phyloP scores from a whole-genome alignment of 306 rosid genomes.

The Quercus cerris region DNA sequence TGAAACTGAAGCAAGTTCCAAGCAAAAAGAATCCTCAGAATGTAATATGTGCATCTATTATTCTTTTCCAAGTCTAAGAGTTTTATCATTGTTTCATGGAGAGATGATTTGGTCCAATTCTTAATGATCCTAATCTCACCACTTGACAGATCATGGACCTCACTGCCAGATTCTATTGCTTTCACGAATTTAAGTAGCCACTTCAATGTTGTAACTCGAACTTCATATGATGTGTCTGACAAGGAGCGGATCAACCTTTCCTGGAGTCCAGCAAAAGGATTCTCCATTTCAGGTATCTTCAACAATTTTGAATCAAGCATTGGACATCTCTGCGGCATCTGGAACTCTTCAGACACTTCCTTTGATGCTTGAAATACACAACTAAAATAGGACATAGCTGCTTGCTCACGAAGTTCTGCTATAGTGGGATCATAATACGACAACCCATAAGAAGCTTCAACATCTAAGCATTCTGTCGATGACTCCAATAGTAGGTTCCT shows the following conservation, averaged over 20 bases:
- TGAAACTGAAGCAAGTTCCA: conserved; percentile 80
- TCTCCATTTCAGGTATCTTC: conserved; percentile 40
- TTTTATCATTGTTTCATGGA: conserved; percentile 59
- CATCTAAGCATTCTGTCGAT: conserved; percentile 71
- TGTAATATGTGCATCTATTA: conserved; percentile 65
- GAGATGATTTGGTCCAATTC: conserved; percentile 59
- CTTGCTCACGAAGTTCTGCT: conserved; percentile 80
- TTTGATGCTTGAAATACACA: conserved; percentile 70
- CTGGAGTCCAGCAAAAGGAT: conserved; percentile 48
- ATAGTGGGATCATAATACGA: conserved; percentile 75
- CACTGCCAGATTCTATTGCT: conserved; percentile 45
- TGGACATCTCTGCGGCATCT: conserved; percentile 32
- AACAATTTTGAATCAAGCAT: conserved; percentile 34
- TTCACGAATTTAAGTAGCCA: conserved; percentile 82
- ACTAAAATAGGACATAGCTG: conserved; percentile 76
- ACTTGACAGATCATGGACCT: conserved; percentile 36
- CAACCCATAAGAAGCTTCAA: conserved; percentile 40
- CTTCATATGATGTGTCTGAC: conserved; percentile 81
- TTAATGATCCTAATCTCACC: conserved; percentile 45
- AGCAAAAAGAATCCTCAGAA: conserved; percentile 64
- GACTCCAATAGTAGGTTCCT: conserved; percentile 63
- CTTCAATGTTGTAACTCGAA: conserved; percentile 86
- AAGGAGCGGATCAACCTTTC: conserved; percentile 65
- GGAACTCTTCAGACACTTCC: conserved; percentile 41
- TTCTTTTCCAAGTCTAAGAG: conserved; percentile 66